Evolutionary conservation across 1,284 basidiomycete species (phyloP).

Genomic region (Quambalaria eucalypti): DNA sequence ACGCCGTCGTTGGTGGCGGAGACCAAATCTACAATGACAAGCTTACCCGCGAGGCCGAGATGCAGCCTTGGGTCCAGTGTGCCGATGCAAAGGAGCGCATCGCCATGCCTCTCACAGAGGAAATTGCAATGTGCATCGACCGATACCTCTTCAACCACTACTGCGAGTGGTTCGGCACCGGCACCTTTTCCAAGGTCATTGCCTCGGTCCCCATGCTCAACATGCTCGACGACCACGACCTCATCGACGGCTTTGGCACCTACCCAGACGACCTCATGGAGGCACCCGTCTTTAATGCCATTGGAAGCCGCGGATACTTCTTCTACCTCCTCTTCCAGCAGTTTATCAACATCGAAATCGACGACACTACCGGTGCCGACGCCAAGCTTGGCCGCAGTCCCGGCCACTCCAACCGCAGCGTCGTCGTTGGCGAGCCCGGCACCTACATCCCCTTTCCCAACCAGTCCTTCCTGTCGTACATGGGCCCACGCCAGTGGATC

Average conservation of each 20-base stretch:
- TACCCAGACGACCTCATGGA: conserved; percentile 48
- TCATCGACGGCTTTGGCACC: conserved; percentile 87
- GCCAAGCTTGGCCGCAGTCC: conserved; percentile 9
- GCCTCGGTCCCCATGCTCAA: conserved; percentile 67
- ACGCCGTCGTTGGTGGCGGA: conserved; percentile 67
- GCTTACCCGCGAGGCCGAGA: conserved; percentile 45
- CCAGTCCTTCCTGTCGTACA: conserved; percentile 35
- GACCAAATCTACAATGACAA: conserved; percentile 43
- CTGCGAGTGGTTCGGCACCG: conserved; percentile 62
- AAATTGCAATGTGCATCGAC: conserved; percentile 71
- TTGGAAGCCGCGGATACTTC: conserved; percentile 36
- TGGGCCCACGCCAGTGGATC: conserved; percentile 43
- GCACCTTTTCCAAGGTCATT: conserved; percentile 85
- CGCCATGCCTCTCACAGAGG: conserved; percentile 59
- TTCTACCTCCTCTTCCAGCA: conserved; percentile 46
- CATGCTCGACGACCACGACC: conserved; percentile 58
- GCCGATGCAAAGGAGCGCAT: conserved; percentile 61
- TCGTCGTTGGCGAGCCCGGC: conserved; percentile 35
- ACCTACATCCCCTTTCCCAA: conserved; percentile 39
- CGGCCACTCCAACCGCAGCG: conserved; percentile 20
- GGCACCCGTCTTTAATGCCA: conserved; percentile 35
- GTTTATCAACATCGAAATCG: conserved; percentile 36
- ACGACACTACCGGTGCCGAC: conserved; percentile 17
- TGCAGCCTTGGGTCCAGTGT: conserved; percentile 70
- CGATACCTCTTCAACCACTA: conserved; percentile 72